Conservation (phyloP, 495 filamentous ascomycete genomes). For the Cercophora sp. region DNA sequence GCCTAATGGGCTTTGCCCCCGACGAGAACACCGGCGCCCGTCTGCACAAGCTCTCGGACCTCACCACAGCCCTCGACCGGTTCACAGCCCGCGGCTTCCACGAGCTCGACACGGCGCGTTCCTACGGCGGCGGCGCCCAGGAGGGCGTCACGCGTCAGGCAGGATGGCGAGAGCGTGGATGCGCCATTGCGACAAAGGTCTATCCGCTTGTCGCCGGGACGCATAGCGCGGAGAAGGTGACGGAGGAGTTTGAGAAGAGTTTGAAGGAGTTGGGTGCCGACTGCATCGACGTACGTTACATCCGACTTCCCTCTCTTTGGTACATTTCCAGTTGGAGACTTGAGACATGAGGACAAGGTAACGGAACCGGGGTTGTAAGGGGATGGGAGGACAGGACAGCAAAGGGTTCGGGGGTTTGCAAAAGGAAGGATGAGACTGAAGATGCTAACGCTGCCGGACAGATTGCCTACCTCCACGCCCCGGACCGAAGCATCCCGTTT, state of each 20-base stretch:
- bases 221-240: slow-evolving; percentile 24
- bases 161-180: slow-evolving; percentile 68
- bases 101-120: slow-evolving; percentile 63
- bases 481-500: slow-evolving; percentile 70
- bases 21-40: slow-evolving; percentile 32
- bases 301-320: neutral
- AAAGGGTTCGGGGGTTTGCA: too few relatives aligned
- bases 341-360: neutral
- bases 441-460: neutral
- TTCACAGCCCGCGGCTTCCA: slow-evolving; percentile 61
- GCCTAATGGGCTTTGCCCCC: slow-evolving; percentile 48
- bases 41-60: slow-evolving; percentile 62
- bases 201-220: slow-evolving; percentile 32
- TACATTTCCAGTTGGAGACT: neutral
- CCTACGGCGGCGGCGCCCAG: slow-evolving; percentile 67
- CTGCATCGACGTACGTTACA: slow-evolving; percentile 52
- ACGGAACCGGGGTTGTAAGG: too few relatives aligned
- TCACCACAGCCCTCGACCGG: slow-evolving; percentile 57
- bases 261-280: slow-evolving; percentile 67
- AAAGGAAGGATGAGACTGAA: too few relatives aligned
- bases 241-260: slow-evolving; percentile 50
- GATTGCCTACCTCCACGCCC: slow-evolving; percentile 79
- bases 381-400: too few relatives aligned
- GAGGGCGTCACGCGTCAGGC: slow-evolving; percentile 72
- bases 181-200: slow-evolving; percentile 71